Percentiles rank a stretch among this genome's conserved stretches.
phyloP scores from a whole-genome alignment of 2,329 filamentous ascomycete genomes.

The Penicillium sp. region DNA sequence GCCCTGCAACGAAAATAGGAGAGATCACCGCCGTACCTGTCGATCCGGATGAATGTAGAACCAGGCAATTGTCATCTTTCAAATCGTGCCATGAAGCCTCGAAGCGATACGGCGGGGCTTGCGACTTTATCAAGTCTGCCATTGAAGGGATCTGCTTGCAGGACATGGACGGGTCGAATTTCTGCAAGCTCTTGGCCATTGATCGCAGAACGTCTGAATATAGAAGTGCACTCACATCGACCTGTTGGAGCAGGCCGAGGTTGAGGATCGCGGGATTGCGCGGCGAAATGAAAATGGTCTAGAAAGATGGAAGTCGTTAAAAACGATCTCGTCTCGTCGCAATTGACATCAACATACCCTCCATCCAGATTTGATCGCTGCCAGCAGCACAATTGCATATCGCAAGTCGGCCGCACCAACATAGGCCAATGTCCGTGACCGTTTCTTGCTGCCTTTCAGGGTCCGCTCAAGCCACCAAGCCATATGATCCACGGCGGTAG shows the following conservation, averaged over 20 bases:
- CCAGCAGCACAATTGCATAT: constrained; percentile 14
- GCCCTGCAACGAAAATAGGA: not conserved
- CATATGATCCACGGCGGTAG: constrained; percentile 13
- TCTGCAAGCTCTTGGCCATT: constrained; percentile 12
- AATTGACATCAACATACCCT: constrained; percentile 9
- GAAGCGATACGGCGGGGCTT: constrained; percentile 9
- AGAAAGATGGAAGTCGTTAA: not conserved
- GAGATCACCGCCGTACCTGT: constrained; percentile 8
- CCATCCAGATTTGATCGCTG: constrained; percentile 19
- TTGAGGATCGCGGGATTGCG: constrained; percentile 15
- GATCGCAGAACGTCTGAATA: constrained; percentile 11
- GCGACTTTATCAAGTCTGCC: constrained; percentile 9
- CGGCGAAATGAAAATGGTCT: constrained; percentile 17
- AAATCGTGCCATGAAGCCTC: constrained; percentile 8
- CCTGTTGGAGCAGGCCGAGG: constrained; percentile 16
- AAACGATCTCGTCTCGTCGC: not conserved
- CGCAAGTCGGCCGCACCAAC: constrained; percentile 15
- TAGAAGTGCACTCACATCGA: constrained; percentile 13
- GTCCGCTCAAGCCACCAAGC: constrained; percentile 15
- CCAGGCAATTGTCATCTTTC: constrained; percentile 12
- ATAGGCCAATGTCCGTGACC: constrained; percentile 13
- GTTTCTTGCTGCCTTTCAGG: constrained; percentile 8
- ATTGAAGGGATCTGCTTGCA: constrained; percentile 17
- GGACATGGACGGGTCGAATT: constrained; percentile 17
- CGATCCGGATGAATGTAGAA: constrained; percentile 18